Evolutionary conservation across 2,329 filamentous ascomycete genomes (phyloP).

Genomic region (Ophiocordyceps polyrhachis-furcata): DNA sequence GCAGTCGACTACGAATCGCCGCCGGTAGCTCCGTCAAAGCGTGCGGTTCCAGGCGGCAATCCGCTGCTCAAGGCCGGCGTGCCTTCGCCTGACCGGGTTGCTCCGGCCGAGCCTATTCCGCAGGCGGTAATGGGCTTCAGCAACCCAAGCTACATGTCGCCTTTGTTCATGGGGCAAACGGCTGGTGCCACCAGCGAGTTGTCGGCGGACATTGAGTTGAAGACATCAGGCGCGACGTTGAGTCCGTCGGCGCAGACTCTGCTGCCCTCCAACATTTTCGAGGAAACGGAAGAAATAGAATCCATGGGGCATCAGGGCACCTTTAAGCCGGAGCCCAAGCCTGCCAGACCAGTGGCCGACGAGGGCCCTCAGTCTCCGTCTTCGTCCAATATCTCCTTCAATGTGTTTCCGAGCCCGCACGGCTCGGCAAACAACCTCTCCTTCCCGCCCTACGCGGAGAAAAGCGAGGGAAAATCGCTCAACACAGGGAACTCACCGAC

Average conservation of each 20-base stretch:
- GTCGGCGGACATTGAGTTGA: constrained; percentile 44
- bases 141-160: constrained; percentile 30
- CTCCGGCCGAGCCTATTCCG: constrained; percentile 22
- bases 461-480: constrained; percentile 24
- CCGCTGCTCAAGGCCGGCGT: constrained; percentile 22
- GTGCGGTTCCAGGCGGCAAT: constrained; percentile 28
- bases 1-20: constrained; percentile 28
- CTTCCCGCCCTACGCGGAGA: constrained; percentile 30
- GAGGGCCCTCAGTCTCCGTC: constrained; percentile 40
- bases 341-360: constrained; percentile 5
- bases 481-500: constrained; percentile 21
- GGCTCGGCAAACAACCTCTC: constrained; percentile 39
- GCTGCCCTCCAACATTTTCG: constrained; percentile 47
- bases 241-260: constrained; percentile 60
- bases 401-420: constrained; percentile 42
- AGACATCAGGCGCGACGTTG: constrained; percentile 47
- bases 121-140: constrained; percentile 35
- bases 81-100: constrained; percentile 20
- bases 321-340: constrained; percentile 11
- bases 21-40: constrained; percentile 22
- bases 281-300: constrained; percentile 45
- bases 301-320: constrained; percentile 16
- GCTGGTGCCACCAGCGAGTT: constrained; percentile 18
- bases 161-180: constrained; percentile 32
- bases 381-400: constrained; percentile 37